These are phyloP conservation scores for Debaryomyces fabryi DNA, from an alignment of 1,139 yeast genomes.

Conservation along the genomic window DNA sequence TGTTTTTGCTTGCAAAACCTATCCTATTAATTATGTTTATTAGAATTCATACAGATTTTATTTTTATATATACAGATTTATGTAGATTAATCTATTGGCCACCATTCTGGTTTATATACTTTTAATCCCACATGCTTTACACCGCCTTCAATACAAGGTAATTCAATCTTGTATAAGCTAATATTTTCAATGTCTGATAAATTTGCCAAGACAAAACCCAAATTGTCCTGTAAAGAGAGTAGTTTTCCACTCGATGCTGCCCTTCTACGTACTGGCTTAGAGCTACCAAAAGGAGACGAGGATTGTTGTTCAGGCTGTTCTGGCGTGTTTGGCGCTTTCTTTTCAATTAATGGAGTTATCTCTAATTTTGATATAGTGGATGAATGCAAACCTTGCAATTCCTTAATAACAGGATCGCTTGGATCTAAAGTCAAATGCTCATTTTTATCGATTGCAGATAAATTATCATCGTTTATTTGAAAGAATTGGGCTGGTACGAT, in stretches of 20 bases:
- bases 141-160: conserved; percentile 27
- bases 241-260: conserved; percentile 60
- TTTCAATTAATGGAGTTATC: conserved; percentile 23
- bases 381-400: conserved; percentile 20
- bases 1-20: too few species aligned
- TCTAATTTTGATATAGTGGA: conserved; percentile 28
- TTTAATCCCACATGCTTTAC: conserved; percentile 42
- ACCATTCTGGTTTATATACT: conserved; percentile 64
- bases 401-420: conserved; percentile 21
- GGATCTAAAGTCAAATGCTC: conserved; percentile 18
- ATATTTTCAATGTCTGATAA: conserved; percentile 43
- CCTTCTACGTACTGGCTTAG: conserved; percentile 36
- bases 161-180: conserved; percentile 31
- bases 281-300: conserved; percentile 36
- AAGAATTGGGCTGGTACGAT: conserved; percentile 71
- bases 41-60: too few species aligned
- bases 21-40: too few species aligned
- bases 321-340: conserved; percentile 9
- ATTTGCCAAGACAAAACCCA: conserved; percentile 67
- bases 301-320: conserved; percentile 17
- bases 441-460: conserved; percentile 16
- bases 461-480: conserved; percentile 21
- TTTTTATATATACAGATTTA: neutral
- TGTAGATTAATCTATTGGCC: conserved; percentile 44
- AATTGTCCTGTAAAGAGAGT: conserved; percentile 55